Percentiles rank a stretch among this genome's conserved stretches.
These are phyloP conservation scores for Phyllosticta capitalensis DNA, from an alignment of 2,329 filamentous ascomycete species.

Conservation along the genomic window DNA sequence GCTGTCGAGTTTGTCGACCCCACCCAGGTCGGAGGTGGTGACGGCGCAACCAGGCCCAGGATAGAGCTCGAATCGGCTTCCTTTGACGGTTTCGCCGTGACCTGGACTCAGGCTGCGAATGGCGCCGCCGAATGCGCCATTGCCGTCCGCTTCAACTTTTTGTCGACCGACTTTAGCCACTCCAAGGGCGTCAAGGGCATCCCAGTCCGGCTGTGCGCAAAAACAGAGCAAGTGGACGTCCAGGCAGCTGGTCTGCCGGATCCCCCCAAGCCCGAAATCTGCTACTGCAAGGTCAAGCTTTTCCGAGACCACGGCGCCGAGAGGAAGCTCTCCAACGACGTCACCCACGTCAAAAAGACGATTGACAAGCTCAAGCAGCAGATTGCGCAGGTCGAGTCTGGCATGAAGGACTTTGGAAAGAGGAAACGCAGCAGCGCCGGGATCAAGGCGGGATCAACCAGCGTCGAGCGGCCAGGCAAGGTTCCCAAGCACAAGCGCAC, in stretches of 20 bases:
- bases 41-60: conserved; percentile 36
- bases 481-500: conserved; percentile 83
- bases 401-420: conserved; percentile 51
- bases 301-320: conserved; percentile 95
- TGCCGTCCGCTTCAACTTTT: conserved; percentile 92
- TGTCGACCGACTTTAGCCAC: conserved; percentile 97
- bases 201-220: conserved; percentile 83
- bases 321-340: conserved; percentile 86
- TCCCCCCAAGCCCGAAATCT: conserved; percentile 54
- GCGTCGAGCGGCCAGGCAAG: conserved; percentile 62
- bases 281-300: conserved; percentile 93
- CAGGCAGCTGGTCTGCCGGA: conserved; percentile 35
- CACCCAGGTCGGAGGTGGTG: conserved; percentile 44
- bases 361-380: conserved; percentile 96
- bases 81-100: conserved; percentile 88
- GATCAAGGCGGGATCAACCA: conserved; percentile 35
- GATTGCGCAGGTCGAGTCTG: conserved; percentile 63
- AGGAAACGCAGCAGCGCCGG: conserved; percentile 46
- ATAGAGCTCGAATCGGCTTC: conserved; percentile 53
- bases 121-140: conserved; percentile 69
- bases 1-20: conserved; percentile 87
- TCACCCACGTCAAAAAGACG: conserved; percentile 89
- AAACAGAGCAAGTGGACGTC: conserved; percentile 59
- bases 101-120: conserved; percentile 64
- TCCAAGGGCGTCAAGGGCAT: conserved; percentile 98